Evolutionary conservation across 2,329 filamentous ascomycete species (phyloP), one percentile per base, ranked within the genome.

Genomic region (Aschersonia sp.): DNA sequence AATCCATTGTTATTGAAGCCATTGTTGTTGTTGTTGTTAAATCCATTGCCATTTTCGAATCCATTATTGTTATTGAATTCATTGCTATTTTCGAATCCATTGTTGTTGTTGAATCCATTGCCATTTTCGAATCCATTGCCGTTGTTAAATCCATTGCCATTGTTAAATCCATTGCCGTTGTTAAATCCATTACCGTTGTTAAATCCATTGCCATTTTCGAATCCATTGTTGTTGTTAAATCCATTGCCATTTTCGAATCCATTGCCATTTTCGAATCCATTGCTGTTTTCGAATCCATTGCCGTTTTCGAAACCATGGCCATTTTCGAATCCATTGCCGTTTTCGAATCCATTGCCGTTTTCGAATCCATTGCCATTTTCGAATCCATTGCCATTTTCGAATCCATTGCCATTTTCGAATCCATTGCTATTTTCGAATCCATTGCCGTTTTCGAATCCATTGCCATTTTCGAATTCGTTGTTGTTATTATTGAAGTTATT

Each of bases 271-370:
- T 50, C 47, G 4, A 47, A 5, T 5, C 48, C 45, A 10, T 47
- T 30, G 5, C 46, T 35, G 5, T 51, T 31, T 20, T 20, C 20
- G 31, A 49, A 40, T 5, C 50, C 42, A 5, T 50, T 48, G 12
- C 49, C 45, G 45, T 55, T 50, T 20, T 49, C 32, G 10, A 20
- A 20, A 1, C 20, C 20, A 20, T 20, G 1, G 20, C 20, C 20
- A 20, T 20, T 20, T 20, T 20, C 20, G 20, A 20, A 20, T 20
- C 20, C 20, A 20, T 20, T 20, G 20, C 20, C 20, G 55, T 51
- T 61, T 41, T 50, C 47, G 4, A 47, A 5, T 5, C 48, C 45
- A 10, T 47, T 30, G 5, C 46, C 31, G 5, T 51, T 31, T 20
- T 20, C 20, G 31, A 49, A 40, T 5, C 50, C 42, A 5, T 50